phyloP scores from a whole-genome alignment of 345 rosid species.

The Eutrema heterophyllum region DNA sequence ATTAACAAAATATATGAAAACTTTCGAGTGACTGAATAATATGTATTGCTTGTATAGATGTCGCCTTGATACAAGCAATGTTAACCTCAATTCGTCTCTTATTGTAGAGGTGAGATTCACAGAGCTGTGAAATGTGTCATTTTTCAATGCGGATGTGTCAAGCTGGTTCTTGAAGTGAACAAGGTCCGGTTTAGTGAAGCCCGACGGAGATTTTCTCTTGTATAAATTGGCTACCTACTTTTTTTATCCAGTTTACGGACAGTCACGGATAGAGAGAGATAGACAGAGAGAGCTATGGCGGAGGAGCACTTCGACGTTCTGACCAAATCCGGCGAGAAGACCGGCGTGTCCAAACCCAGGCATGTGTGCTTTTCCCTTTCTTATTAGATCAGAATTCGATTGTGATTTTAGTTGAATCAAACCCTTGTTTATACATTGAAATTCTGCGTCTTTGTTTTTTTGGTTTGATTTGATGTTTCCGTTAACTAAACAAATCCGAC shows the following conservation, averaged over 20 bases:
- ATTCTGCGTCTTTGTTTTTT: neutral
- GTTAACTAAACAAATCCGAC: slow-evolving; percentile 7
- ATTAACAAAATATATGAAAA: too few relatives aligned
- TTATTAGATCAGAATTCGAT: neutral
- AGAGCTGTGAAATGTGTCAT: neutral
- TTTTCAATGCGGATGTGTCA: neutral
- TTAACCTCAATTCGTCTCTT: too few relatives aligned
- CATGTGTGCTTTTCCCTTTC: slow-evolving; percentile 24
- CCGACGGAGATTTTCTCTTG: neutral
- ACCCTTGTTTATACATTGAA: neutral
- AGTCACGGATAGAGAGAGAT: neutral
- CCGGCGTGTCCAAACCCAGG: slow-evolving; percentile 80
- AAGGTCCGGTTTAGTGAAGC: neutral
- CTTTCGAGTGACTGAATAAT: neutral
- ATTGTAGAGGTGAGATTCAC: too few relatives aligned
- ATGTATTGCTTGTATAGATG: neutral
- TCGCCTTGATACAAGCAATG: too few relatives aligned
- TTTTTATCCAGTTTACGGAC: neutral
- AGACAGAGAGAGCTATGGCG: slow-evolving; percentile 18
- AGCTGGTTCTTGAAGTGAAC: neutral
- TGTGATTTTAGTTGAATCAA: neutral
- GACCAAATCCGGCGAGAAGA: slow-evolving; percentile 54
- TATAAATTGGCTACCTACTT: neutral
- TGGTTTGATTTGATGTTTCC: slow-evolving; percentile 8
- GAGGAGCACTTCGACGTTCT: slow-evolving; percentile 75